Percentiles rank a stretch among this genome's conserved stretches.
Conservation (phyloP, 805 yeast species). For the Tanozyma kutaoensis region DNA sequence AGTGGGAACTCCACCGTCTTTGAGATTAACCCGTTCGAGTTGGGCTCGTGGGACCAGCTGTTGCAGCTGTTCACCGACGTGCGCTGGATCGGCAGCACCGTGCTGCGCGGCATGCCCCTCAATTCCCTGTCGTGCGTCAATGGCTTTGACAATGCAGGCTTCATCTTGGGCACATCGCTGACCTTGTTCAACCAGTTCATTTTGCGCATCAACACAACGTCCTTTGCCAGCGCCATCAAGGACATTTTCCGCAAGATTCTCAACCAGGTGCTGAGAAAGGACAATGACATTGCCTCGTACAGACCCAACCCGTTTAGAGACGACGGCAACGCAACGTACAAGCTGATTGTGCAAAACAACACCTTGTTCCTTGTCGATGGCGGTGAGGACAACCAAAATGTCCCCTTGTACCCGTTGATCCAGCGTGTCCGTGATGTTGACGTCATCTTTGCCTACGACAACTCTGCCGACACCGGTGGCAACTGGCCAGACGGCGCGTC, state of each 20-base stretch:
- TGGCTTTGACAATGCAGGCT: slow-evolving; percentile 25
- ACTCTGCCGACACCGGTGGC: slow-evolving; percentile 23
- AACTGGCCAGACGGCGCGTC: slow-evolving; percentile 35
- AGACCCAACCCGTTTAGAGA: slow-evolving; percentile 28
- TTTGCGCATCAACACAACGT: slow-evolving; percentile 35
- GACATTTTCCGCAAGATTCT: slow-evolving; percentile 12
- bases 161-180: slow-evolving; percentile 26
- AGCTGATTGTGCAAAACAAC: slow-evolving; percentile 18
- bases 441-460: slow-evolving; percentile 28
- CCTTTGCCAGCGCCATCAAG: slow-evolving; percentile 11
- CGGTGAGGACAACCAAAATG: slow-evolving; percentile 28
- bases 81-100: slow-evolving; percentile 16
- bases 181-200: slow-evolving; percentile 36
- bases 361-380: slow-evolving; percentile 27
- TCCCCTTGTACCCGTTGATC: slow-evolving; percentile 27
- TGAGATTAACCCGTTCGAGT: slow-evolving; percentile 24
- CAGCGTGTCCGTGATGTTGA: slow-evolving; percentile 23
- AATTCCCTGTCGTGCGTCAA: slow-evolving; percentile 10
- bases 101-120: slow-evolving; percentile 10
- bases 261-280: slow-evolving; percentile 9
- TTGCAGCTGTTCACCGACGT: slow-evolving; percentile 15
- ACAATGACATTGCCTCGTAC: slow-evolving; percentile 25
- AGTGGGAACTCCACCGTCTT: slow-evolving; percentile 52
- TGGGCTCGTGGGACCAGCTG: slow-evolving; percentile 31
- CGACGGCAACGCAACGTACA: slow-evolving; percentile 18